Evolutionary conservation across 116 monocot species (phyloP), one percentile per base, ranked within the genome.

Genomic region (Cymodocea nodosa): DNA sequence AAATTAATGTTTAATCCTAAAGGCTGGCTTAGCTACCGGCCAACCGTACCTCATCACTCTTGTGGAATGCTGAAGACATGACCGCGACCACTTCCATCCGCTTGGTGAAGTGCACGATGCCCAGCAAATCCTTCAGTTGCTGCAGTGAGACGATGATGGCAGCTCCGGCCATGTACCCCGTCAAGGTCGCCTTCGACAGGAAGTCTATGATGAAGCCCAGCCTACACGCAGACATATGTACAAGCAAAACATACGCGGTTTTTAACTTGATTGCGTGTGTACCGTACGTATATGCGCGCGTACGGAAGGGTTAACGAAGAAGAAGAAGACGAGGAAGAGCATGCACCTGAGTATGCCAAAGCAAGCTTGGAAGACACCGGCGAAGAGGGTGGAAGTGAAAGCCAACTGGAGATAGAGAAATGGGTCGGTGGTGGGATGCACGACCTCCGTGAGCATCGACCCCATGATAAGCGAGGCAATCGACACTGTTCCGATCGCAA

Each of bases 401-500:
- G 94, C 89, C 15, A 94, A 73, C 54, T 80, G 89, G 9, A 94
- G 83, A 78, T 82, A 89, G 68, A 94, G 82, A 4, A 22, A 4
- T 0, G 79, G 66, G 0, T 86, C 78, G 2, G 77, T 71, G 77
- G 24, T 69, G 0, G 94, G 94, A 63, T 80, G 73, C 59, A 77
- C 89, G 0, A 52, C 86, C 48, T 78, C 74, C 18, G 72, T 67
- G 24, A 94, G 80, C 94, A 94, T 86, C 50, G 89, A 81, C 0
- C 89, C 89, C 94, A 94, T 94, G 59, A 94, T 73, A 8, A 94
- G 84, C 0, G 94, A 94, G 10, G 94, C 86, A 36, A 94, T 94
- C 34, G 94, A 86, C 9, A 85, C 84, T 0, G 94, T 89, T 0
- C 94, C 94, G 0, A 94, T 86, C 24, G 94, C 94, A 20, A 94